Base-by-base conservation (phyloP, 306 rosid genomes). In the Begonia masoniana region DNA sequence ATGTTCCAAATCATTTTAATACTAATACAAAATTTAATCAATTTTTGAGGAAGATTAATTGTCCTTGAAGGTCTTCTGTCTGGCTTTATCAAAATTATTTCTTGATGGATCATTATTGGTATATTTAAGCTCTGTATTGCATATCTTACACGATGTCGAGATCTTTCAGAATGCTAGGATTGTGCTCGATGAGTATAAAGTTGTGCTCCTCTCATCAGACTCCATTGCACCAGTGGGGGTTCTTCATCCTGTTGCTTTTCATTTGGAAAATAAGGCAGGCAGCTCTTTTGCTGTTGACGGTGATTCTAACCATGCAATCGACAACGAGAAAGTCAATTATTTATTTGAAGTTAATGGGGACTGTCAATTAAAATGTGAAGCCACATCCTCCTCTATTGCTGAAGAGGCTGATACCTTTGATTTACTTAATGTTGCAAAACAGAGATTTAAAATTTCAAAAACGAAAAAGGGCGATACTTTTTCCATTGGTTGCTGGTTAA, bases 161-260 rank as follows among this genome's bases (percentile, higher is more conserved):
- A 64, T 15, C 67, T 66, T 68, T 43, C 81, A 83, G 97, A 91
- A 76, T 69, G 87, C 86, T 68, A 74, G 78, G 67, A 86, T 91
- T 55, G 58, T 81, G 63, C 92, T 91, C 21, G 97, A 85, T 60
- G 78, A 77, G 69, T 81, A 59, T 76, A 76, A 86, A 78, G 69
- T 85, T 60, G 75, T 85, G 68, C 70, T 73, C 85, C 92, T 85
- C 79, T 91, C 96, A 43, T 64, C 97, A 41, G 92, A 78, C 76
- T 72, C 92, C 63, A 78, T 91, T 62, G 96, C 96, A 66, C 92
- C 96, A 21, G 96, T 79, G 60, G 97, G 88, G 56, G 64, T 91
- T 71, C 92, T 91, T 68, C 96, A 91, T 57, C 94, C 94, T 7
- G 62, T 71, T 73, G 75, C 77, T 61, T 91, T 91, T 61, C 97